A percentile compares a stretch with the other conserved stretches of the same genome.
These are phyloP conservation scores for Fusarium luffae DNA, from an alignment of 2,329 filamentous ascomycete species.

Conservation along the genomic window DNA sequence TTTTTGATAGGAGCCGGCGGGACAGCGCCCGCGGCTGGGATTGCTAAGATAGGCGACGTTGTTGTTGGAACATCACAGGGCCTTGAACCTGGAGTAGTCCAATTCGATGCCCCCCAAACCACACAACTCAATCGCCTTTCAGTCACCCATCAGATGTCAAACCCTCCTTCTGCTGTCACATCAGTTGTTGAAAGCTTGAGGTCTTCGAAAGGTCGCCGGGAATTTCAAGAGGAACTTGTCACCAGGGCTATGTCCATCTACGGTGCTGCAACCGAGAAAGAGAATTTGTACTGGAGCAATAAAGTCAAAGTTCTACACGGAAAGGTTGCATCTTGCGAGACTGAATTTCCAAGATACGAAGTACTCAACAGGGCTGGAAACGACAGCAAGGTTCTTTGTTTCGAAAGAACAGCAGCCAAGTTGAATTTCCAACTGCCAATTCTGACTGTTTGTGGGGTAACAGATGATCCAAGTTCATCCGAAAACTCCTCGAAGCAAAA, in stretches of 20 bases:
- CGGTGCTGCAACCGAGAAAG: background rate
- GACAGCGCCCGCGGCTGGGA: rapidly evolving
- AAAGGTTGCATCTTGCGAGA: background rate
- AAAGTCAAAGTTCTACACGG: background rate
- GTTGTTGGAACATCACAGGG: background rate
- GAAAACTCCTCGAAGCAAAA: rapidly evolving
- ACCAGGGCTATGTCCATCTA: too few species aligned
- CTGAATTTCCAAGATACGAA: rapidly evolving
- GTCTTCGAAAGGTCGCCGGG: rapidly evolving
- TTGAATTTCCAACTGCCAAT: background rate
- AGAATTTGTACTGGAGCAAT: background rate
- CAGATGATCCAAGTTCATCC: rapidly evolving
- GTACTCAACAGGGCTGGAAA: rapidly evolving
- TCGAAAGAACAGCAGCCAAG: background rate
- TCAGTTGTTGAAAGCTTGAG: rapidly evolving
- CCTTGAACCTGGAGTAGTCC: background rate
- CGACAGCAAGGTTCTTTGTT: background rate
- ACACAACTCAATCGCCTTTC: background rate
- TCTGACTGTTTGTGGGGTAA: background rate
- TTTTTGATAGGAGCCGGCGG: background rate
- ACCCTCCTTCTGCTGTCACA: rapidly evolving
- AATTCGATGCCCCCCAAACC: background rate
- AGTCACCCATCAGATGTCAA: background rate
- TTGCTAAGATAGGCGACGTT: background rate
- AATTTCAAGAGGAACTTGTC: background rate